Conservation (phyloP, 202 grass and related monocot genomes). For the Carex arenaria region DNA sequence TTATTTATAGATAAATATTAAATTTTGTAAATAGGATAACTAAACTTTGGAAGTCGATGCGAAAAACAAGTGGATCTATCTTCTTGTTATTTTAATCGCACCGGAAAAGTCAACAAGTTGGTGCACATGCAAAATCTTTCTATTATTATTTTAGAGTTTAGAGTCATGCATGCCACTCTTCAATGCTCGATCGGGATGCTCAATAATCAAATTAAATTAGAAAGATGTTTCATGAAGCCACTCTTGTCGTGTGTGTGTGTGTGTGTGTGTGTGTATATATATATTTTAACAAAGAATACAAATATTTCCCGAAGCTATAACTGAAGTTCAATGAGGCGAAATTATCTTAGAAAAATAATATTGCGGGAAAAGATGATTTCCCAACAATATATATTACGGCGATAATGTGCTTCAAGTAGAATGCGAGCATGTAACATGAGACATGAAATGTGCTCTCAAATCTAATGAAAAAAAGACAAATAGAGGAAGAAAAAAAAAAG, state of each 20-base stretch:
- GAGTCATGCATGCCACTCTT: constrained; percentile 7
- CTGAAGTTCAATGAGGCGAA: neutral
- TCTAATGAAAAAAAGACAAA: too few relatives aligned
- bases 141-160: neutral
- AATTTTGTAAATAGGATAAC: too few relatives aligned
- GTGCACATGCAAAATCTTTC: neutral
- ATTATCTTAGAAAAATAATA: neutral
- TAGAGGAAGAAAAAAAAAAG: too few relatives aligned
- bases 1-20: too few relatives aligned
- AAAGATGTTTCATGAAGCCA: neutral
- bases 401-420: neutral
- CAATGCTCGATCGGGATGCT: neutral
- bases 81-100: neutral
- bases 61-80: neutral
- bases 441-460: too few relatives aligned
- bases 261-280: too few relatives aligned
- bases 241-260: too few relatives aligned
- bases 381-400: neutral
- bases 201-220: neutral
- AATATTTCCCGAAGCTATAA: neutral
- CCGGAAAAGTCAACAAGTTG: neutral
- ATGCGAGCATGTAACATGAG: neutral
- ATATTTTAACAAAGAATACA: too few relatives aligned
- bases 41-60: neutral
- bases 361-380: neutral